Conservation (phyloP, 2,329 filamentous ascomycete genomes). For the Aaosphaeria arxii region DNA sequence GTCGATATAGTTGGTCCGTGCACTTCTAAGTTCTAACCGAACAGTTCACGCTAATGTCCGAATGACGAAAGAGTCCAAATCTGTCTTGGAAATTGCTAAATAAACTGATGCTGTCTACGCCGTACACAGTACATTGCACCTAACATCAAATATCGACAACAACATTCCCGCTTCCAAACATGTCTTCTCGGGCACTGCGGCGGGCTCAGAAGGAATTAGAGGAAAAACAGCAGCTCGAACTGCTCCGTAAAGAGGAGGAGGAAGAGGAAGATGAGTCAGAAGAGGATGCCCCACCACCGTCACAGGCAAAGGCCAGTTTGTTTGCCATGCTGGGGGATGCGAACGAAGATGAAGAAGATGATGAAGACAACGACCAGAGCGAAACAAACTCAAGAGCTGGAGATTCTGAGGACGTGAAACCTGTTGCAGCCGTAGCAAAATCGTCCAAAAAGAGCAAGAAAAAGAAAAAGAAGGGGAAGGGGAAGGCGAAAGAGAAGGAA, state of each 20-base stretch:
- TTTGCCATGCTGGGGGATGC: constrained; percentile 43
- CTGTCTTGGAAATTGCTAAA: no score
- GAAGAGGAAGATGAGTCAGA: constrained; percentile 38
- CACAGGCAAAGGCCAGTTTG: constrained; percentile 39
- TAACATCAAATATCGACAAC: neutral
- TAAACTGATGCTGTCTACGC: neutral
- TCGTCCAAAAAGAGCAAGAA: constrained; percentile 50
- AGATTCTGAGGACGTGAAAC: constrained; percentile 23
- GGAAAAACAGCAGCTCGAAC: constrained; percentile 49
- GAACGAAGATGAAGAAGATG: neutral
- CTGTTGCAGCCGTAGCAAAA: constrained; percentile 26
- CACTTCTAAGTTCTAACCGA: no score
- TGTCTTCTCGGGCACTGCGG: constrained; percentile 66
- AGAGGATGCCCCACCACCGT: constrained; percentile 28
- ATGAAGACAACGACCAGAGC: constrained; percentile 15
- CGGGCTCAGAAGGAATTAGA: constrained; percentile 62
- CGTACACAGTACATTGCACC: neutral
- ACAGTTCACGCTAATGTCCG: no score
- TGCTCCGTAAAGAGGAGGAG: constrained; percentile 36
- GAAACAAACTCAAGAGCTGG: constrained; percentile 26
- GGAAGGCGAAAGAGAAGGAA: constrained; percentile 45
- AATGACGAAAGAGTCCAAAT: no score
- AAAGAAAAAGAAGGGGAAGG: constrained; percentile 60
- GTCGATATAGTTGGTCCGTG: no score
- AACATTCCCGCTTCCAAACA: constrained; percentile 23